Base-by-base conservation (phyloP, 805 yeast genomes). In the Hanseniaspora pseudoguilliermondii region DNA sequence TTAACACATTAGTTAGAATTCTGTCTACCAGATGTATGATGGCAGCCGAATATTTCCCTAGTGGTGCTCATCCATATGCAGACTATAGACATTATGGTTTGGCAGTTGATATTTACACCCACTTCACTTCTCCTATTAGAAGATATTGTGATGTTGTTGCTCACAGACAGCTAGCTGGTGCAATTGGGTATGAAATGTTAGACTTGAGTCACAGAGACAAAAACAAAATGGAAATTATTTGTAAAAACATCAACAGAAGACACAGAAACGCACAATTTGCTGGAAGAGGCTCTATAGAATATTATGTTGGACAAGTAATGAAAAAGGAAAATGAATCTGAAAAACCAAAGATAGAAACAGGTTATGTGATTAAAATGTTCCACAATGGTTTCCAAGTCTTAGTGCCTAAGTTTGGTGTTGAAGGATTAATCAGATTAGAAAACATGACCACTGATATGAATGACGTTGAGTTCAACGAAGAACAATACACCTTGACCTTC, bases 221-320 rank as follows among this genome's bases (percentile, higher is more conserved):
- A 69, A 75, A 73, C 64, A 88, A 87, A 73, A 86, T 93, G 90
- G 97, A 91, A 60, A 68, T 81, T 60, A 82, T 93, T 58, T 89
- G 90, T 63, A 81, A 81, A 62, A 93, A 93, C 66, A 90, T 93
- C 66, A 93, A 93, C 73, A 82, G 78, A 62, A 83, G 96, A 62
- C 99, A 93, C 69, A 81, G 98, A 70, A 93, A 93, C 67, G 98
- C 98, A 0, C 99, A 93, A 71, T 86, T 91, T 74, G 99, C 99
- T 1, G 99, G 98, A 40, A 79, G 99, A 66, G 97, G 98, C 21
- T 86, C 95, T 66, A 87, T 93, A 59, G 98, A 93, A 68, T 93
- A 93, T 71, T 93, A 87, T 65, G 98, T 93, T 50, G 99, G 99
- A 9, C 97, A 93, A 72, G 96, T 91, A 43, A 85, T 93, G 86